Evolutionary conservation across 1,284 basidiomycete species (phyloP).

Genomic region (Trametes pubescens): DNA sequence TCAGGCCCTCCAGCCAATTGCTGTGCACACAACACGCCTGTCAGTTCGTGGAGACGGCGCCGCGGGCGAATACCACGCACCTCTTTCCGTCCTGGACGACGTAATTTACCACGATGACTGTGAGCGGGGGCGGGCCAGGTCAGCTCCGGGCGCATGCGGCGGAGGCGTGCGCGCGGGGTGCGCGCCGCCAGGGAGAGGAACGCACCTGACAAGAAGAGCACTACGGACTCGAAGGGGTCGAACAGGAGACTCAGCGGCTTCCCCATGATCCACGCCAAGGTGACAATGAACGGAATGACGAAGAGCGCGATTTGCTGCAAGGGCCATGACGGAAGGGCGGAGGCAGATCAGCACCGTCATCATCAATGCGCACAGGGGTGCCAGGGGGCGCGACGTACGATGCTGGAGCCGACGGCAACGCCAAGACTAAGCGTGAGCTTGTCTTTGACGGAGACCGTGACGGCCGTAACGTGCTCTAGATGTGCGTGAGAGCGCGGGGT

Average conservation of each 20-base stretch:
- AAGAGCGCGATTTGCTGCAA: conserved; percentile 86
- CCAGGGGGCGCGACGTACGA: conserved; percentile 59
- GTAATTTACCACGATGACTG: conserved; percentile 46
- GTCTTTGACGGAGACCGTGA: conserved; percentile 88
- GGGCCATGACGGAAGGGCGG: conserved; percentile 8
- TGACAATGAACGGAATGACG: conserved; percentile 79
- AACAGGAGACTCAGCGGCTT: conserved; percentile 73
- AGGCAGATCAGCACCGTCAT: background rate
- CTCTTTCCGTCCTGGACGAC: conserved; percentile 44
- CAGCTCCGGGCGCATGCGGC: background rate
- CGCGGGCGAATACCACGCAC: conserved; percentile 18
- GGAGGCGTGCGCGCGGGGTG: background rate
- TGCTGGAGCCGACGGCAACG: conserved; percentile 91
- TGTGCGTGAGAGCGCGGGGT: conserved; percentile 11
- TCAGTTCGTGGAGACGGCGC: conserved; percentile 15
- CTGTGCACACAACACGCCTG: conserved; percentile 17
- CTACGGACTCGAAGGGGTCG: conserved; percentile 72
- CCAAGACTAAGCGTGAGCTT: conserved; percentile 77
- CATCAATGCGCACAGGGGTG: conserved; percentile 2
- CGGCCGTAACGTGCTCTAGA: conserved; percentile 85
- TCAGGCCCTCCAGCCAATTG: conserved; percentile 46
- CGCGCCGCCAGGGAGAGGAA: conserved; percentile 51
- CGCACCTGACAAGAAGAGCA: conserved; percentile 51
- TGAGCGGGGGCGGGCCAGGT: conserved; percentile 2
- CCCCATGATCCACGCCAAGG: conserved; percentile 68